A percentile compares a stretch with the other conserved stretches of the same genome.
These are phyloP conservation scores for Smallanthus sonchifolius DNA, from an alignment of 129 eudicot genomes.

Conservation along the genomic window DNA sequence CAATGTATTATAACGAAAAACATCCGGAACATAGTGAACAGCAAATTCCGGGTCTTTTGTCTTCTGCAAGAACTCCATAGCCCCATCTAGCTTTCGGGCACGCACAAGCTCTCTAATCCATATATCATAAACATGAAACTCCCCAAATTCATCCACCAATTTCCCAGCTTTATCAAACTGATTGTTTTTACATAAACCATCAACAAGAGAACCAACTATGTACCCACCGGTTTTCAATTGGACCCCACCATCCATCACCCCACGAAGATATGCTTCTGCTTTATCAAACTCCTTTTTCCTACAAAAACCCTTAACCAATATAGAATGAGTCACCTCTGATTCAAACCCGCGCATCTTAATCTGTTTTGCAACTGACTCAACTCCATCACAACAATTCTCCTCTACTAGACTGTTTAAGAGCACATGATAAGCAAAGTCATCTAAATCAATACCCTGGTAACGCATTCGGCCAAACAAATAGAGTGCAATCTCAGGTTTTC, in stretches of 20 bases:
- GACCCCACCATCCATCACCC: conserved; percentile 27
- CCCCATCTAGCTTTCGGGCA: conserved; percentile 57
- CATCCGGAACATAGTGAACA: conserved; percentile 60
- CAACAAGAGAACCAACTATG: conserved; percentile 47
- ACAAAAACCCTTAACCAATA: conserved; percentile 56
- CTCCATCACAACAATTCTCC: conserved; percentile 44
- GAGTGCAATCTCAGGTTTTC: conserved; percentile 65
- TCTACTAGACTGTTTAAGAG: conserved; percentile 73
- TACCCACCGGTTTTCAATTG: conserved; percentile 31
- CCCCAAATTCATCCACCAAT: conserved; percentile 59
- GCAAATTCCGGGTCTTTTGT: conserved; percentile 17
- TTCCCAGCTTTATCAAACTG: conserved; percentile 52
- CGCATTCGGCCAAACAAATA: conserved; percentile 74
- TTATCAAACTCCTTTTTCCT: conserved; percentile 54
- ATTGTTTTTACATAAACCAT: conserved; percentile 49
- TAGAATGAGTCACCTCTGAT: conserved; percentile 47
- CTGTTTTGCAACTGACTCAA: conserved; percentile 55
- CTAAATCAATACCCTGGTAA: conserved; percentile 64
- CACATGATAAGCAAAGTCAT: conserved; percentile 58
- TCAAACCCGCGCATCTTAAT: conserved; percentile 55
- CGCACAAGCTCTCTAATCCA: conserved; percentile 73
- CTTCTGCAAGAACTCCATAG: conserved; percentile 56
- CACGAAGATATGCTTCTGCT: conserved; percentile 58
- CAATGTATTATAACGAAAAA: conserved; percentile 56
- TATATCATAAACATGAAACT: conserved; percentile 49